phyloP scores from a whole-genome alignment of 176 grass and related monocot genomes.

The Phragmites australis region DNA sequence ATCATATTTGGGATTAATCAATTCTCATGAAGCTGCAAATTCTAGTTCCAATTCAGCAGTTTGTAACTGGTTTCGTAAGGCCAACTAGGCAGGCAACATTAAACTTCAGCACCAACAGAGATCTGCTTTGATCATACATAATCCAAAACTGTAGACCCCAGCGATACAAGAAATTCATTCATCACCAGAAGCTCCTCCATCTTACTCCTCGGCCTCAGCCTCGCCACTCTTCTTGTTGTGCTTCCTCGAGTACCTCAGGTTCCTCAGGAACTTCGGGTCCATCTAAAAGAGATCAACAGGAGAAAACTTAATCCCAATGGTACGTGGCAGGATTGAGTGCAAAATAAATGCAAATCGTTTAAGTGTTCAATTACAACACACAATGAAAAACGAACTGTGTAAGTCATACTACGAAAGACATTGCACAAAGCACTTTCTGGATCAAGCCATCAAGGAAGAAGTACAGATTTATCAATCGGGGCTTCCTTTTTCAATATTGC shows the following conservation, averaged over 20 bases:
- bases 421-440: neutral
- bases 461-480: no score
- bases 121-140: conserved; percentile 32
- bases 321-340: neutral
- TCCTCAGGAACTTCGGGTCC: conserved; percentile 79
- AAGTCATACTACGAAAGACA: neutral
- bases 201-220: conserved; percentile 48
- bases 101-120: neutral
- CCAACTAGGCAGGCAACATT: neutral
- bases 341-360: neutral
- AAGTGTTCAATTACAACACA: no score
- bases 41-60: conserved; percentile 28
- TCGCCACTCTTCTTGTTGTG: conserved; percentile 54
- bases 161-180: conserved; percentile 28
- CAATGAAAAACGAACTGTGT: neutral
- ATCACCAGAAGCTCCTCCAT: neutral
- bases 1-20: neutral
- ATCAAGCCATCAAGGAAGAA: no score
- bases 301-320: neutral
- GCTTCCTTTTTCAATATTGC: neutral
- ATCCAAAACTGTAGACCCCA: conserved; percentile 39
- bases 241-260: conserved; percentile 80
- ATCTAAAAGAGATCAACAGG: conserved; percentile 33
- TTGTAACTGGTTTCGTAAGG: neutral
- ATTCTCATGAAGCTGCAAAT: conserved; percentile 25